Percentiles rank a stretch among this genome's conserved stretches.
Evolutionary conservation across 192 early-diverging fungal genomes (phyloP).

Genomic region (Backusella circina): DNA sequence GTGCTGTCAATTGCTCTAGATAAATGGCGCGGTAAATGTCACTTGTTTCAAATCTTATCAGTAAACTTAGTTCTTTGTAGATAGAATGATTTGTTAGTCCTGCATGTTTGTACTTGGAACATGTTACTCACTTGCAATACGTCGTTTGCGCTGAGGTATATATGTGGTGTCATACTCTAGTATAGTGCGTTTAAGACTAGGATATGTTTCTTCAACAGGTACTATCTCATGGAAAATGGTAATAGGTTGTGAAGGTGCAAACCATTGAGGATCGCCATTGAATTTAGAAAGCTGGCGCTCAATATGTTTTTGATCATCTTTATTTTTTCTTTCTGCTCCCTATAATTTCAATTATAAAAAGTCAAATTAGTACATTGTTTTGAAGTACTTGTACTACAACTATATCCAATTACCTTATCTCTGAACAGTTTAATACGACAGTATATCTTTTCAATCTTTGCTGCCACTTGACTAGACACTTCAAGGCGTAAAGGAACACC

Average conservation of each 20-base stretch:
- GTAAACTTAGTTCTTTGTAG: slow-evolving; percentile 45
- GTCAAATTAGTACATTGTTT: background rate
- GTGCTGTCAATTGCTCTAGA: slow-evolving; percentile 50
- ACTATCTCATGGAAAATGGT: slow-evolving; percentile 31
- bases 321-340: slow-evolving; percentile 76
- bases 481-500: slow-evolving; percentile 66
- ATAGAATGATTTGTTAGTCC: background rate
- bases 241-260: slow-evolving; percentile 20
- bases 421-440: slow-evolving; percentile 68
- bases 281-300: slow-evolving; percentile 66
- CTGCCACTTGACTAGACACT: slow-evolving; percentile 32
- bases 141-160: slow-evolving; percentile 44
- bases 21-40: slow-evolving; percentile 60
- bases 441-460: slow-evolving; percentile 50
- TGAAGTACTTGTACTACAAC: background rate
- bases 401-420: slow-evolving; percentile 55
- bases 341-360: slow-evolving; percentile 2
- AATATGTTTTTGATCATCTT: slow-evolving; percentile 71
- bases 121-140: slow-evolving; percentile 31
- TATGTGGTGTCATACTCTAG: slow-evolving; percentile 64
- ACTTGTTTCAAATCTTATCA: slow-evolving; percentile 52
- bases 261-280: slow-evolving; percentile 47
- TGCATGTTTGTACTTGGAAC: background rate
- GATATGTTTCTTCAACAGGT: background rate
- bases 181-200: background rate